Conservation (phyloP, 768 basidiomycete genomes). For the Hypholoma sublateritium region DNA sequence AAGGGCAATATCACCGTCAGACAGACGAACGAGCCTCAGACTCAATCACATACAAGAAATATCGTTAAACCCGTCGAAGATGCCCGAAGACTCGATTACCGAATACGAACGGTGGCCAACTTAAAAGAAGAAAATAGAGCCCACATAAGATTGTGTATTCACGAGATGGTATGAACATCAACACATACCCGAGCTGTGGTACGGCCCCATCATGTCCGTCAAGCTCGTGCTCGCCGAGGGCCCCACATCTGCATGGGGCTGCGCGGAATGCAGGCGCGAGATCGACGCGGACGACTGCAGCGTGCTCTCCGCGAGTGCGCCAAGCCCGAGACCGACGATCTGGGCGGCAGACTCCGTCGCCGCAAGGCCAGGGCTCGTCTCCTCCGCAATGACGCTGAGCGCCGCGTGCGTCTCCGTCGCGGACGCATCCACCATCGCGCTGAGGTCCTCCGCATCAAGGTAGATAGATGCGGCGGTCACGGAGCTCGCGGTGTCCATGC, state of each 20-base stretch:
- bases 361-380: not conserved
- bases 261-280: slow-evolving; percentile 3
- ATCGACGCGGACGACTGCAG: slow-evolving; percentile 13
- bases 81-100: not conserved
- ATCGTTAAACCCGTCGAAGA: not conserved
- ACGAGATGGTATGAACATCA: not conserved
- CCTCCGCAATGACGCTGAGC: not conserved
- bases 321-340: slow-evolving; percentile 14
- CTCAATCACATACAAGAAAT: not conserved
- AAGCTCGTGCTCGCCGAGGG: not conserved
- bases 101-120: not conserved
- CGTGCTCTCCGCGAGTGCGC: slow-evolving; percentile 6
- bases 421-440: not conserved
- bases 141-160: not conserved
- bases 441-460: not conserved
- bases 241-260: not conserved
- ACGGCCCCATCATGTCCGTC: not conserved
- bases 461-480: not conserved
- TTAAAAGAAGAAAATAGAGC: not conserved
- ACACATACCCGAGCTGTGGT: slow-evolving; percentile 9
- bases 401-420: not conserved
- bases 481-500: not conserved
- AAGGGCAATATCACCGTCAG: not conserved
- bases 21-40: not conserved
- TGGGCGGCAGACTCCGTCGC: not conserved